These are phyloP conservation scores for Amniculicola lignicola DNA, from an alignment of 495 filamentous ascomycete species.

Conservation along the genomic window DNA sequence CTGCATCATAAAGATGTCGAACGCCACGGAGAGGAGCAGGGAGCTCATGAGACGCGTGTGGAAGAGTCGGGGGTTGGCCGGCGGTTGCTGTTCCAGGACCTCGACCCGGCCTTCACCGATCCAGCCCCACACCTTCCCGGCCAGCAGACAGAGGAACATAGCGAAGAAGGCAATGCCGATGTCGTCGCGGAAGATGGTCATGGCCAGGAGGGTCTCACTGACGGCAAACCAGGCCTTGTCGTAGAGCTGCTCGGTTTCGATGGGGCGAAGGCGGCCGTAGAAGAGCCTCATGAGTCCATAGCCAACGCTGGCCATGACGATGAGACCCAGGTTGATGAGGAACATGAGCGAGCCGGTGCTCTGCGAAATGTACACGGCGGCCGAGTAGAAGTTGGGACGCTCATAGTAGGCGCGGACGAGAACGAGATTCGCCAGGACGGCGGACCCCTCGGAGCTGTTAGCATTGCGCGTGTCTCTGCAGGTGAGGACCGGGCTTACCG, in stretches of 20 bases:
- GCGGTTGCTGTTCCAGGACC: constrained; percentile 90
- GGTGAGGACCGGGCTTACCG: constrained; percentile 6
- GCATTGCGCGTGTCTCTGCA: not conserved
- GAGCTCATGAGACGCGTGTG: constrained; percentile 78
- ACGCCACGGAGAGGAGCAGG: constrained; percentile 69
- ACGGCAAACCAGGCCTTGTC: constrained; percentile 97
- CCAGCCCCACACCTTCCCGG: constrained; percentile 97
- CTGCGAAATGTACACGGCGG: constrained; percentile 91
- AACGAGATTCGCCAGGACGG: constrained; percentile 74
- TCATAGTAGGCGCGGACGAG: constrained; percentile 89
- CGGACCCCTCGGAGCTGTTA: constrained; percentile 57
- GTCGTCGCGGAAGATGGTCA: constrained; percentile 98
- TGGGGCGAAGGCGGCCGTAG: constrained; percentile 84
- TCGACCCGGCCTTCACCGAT: constrained; percentile 94
- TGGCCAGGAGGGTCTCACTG: constrained; percentile 92
- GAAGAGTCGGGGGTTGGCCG: constrained; percentile 84
- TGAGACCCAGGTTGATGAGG: constrained; percentile 79
- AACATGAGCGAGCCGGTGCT: constrained; percentile 95
- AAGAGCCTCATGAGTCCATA: constrained; percentile 86
- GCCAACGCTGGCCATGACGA: constrained; percentile 70
- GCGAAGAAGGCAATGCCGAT: constrained; percentile 89
- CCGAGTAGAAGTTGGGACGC: constrained; percentile 94
- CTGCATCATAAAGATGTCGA: constrained; percentile 70
- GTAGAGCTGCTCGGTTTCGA: constrained; percentile 95
- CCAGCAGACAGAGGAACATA: constrained; percentile 91